Base-by-base conservation (phyloP, 306 rosid genomes). In the Lathyrus tuberosus region DNA sequence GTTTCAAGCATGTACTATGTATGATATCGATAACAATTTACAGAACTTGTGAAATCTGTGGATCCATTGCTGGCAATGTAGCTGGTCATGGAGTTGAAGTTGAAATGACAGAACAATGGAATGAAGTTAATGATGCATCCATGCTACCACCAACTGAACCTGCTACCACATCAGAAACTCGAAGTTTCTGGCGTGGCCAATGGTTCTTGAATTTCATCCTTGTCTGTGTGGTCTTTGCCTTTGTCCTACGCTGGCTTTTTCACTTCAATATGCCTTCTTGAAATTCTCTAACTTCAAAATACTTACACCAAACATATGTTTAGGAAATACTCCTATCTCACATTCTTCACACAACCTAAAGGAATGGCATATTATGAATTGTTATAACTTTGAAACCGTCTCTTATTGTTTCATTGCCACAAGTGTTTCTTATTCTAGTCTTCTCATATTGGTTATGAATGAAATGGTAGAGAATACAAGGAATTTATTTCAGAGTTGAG, bases 21-120 rank as follows among this genome's bases (percentile, higher is more conserved):
- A 22, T 1, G 24, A 22, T 22, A 1, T 22, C 24, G 24, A 22
- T 22, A 22, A 22, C 24, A 17, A 31, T 56, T 43, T 42, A 59
- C 84, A 88, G 94, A 71, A 88, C 86, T 76, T 88, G 94, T 56
- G 94, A 88, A 78, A 88, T 88, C 67, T 85, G 90, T 65, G 86
- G 94, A 63, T 85, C 94, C 35, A 58, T 74, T 12, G 94, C 94
- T 16, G 78, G 37, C 47, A 88, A 88, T 60, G 94, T 88, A 48
- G 69, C 78, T 57, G 83, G 83, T 31, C 37, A 31, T 65, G 78
- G 71, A 42, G 65, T 68, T 67, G 90, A 78, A 69, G 77, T 76
- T 14, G 88, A 84, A 64, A 71, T 64, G 48, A 69, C 56, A 56
- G 90, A 85, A 76, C 87, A 82, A 31, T 65, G 84, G 88, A 85